Evolutionary conservation across 768 basidiomycete species (phyloP).

Genomic region (Leccinum barrowsii): DNA sequence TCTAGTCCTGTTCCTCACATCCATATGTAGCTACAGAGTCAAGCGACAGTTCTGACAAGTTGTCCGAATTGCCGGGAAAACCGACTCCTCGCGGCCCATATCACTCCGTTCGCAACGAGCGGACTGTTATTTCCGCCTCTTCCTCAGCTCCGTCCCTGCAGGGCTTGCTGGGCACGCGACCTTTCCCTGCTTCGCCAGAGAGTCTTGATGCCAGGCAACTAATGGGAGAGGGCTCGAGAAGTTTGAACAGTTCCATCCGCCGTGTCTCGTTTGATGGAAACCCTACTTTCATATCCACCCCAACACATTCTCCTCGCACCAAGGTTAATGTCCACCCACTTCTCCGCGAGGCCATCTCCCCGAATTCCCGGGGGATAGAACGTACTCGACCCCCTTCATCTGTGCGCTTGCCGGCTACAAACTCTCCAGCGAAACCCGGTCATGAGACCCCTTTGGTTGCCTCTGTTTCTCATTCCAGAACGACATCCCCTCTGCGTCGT

Average conservation of each 20-base stretch:
- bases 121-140: conserved; percentile 39
- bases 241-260: conserved; percentile 45
- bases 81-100: conserved; percentile 33
- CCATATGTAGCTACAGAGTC: conserved; percentile 4
- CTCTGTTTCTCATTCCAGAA: conserved; percentile 38
- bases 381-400: conserved; percentile 9
- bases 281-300: conserved; percentile 34
- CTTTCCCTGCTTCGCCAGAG: conserved; percentile 14
- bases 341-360: conserved; percentile 15
- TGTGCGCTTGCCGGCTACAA: conserved; percentile 1
- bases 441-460: conserved; percentile 25
- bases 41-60: conserved; percentile 37
- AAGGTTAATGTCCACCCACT: conserved; percentile 34
- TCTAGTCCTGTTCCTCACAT: not conserved
- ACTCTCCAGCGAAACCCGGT: conserved; percentile 20
- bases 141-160: conserved; percentile 41
- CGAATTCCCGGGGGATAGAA: conserved; percentile 7
- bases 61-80: conserved; percentile 37
- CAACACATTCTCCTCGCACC: conserved; percentile 24
- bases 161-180: conserved; percentile 21
- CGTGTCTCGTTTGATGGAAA: conserved; percentile 51
- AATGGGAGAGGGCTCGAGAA: conserved; percentile 37
- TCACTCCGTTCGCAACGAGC: conserved; percentile 31
- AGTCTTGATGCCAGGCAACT: conserved; percentile 17
- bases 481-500: conserved; percentile 56